These are phyloP conservation scores for Fomitiporia mediterranea DNA, from an alignment of 1,284 basidiomycete species.

Conservation along the genomic window DNA sequence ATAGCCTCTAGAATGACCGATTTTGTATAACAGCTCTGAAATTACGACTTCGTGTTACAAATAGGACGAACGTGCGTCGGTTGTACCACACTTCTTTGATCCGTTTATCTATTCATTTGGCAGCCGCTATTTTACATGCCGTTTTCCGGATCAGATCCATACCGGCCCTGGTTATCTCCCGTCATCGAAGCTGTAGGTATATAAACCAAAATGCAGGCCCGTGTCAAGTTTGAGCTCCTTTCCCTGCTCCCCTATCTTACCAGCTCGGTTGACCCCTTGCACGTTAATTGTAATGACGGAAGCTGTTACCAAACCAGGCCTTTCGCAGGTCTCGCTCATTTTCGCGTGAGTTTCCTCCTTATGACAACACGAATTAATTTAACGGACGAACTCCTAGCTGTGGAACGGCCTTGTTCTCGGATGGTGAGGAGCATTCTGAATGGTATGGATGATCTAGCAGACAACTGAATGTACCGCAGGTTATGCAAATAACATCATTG, in stretches of 20 bases:
- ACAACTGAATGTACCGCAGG: constrained; percentile 38
- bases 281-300: constrained; percentile 2
- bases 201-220: neutral
- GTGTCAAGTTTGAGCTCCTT: neutral
- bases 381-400: constrained; percentile 40
- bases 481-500: constrained; percentile 80
- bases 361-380: neutral
- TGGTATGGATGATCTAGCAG: neutral
- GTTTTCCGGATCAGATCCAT: neutral
- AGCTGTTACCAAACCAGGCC: constrained; percentile 14
- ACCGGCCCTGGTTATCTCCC: no score
- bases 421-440: constrained; percentile 47
- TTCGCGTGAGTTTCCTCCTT: constrained; percentile 55
- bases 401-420: constrained; percentile 83
- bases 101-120: neutral
- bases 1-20: no score
- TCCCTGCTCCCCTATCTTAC: neutral
- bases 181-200: constrained; percentile 1
- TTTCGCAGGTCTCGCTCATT: constrained; percentile 64
- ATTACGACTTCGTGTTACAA: no score
- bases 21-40: no score
- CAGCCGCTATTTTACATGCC: neutral
- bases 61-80: neutral
- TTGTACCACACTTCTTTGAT: neutral
- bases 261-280: neutral